Base-by-base conservation (phyloP, 495 filamentous ascomycete genomes). In the Aspergillus steynii region DNA sequence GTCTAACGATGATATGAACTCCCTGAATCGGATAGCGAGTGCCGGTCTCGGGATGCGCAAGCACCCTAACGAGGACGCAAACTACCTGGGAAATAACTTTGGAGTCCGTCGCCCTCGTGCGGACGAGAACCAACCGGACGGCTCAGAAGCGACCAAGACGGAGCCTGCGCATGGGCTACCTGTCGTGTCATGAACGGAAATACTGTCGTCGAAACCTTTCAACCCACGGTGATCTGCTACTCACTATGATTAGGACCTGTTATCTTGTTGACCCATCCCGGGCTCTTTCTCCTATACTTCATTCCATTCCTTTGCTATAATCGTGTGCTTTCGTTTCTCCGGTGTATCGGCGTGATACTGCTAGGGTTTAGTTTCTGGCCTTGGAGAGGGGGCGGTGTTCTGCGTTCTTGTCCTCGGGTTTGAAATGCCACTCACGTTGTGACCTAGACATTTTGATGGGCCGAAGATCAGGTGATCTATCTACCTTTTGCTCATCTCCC, bases 1-100 rank as follows among this genome's bases (percentile, higher is more conserved):
- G 1, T 58, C 69, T 2, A 74, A 72, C 15, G 78, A 80, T 42
- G 78, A 78, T 48, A 72, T 80, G 70, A 77, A 75, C 63, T 78
- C 76, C 9, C 58, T 81, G 34, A 81, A 81, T 62, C 74, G 77
- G 48, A 79, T 81, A 46, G 78, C 78, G 20, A 76, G 76, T 2
- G 78, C 78, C 4, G 77, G 77, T 0, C 71, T 81, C 0, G 77
- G 77, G 15, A 80, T 80, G 74, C 78, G 76, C 60, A 80, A 80
- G 61, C 75, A 78, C 57, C 73, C 71, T 2, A 73, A 78, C 27
- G 74, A 71, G 2, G 68, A 76, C 4, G 49, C 69, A 1, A 70
- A 65, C 60, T 77, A 69, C 60, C 60, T 77, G 37, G 67, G 55
- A 15, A 71, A 71, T 51, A 75, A 61, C 50, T 76, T 74, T 58